These are phyloP conservation scores for Pueraria montana DNA, from an alignment of 306 rosid species.

Conservation along the genomic window DNA sequence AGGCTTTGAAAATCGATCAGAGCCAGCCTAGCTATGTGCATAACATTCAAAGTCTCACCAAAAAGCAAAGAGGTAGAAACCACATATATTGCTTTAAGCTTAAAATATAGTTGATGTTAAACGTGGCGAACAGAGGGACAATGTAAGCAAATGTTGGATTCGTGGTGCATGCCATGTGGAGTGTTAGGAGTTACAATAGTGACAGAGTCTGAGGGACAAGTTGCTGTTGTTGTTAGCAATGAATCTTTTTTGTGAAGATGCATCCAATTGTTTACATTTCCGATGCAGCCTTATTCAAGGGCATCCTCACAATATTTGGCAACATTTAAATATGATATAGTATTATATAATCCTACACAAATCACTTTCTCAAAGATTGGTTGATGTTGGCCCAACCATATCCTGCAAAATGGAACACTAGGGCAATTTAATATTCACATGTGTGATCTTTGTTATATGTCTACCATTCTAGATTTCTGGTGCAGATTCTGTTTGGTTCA, in stretches of 20 bases:
- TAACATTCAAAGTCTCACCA: background rate
- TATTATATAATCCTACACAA: background rate
- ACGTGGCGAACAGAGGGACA: constrained; percentile 53
- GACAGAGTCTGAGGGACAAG: constrained; percentile 1
- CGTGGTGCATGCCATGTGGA: constrained; percentile 51
- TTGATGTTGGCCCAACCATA: constrained; percentile 40
- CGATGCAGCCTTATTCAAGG: background rate
- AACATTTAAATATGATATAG: constrained; percentile 13
- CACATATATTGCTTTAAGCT: background rate
- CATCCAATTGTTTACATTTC: constrained; percentile 28
- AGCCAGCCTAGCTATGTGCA: constrained; percentile 9
- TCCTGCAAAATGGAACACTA: constrained; percentile 22
- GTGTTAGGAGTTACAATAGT: background rate
- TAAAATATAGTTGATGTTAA: constrained; percentile 11
- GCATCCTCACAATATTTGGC: background rate
- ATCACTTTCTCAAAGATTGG: constrained; percentile 22
- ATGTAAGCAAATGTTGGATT: constrained; percentile 51
- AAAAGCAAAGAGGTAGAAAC: background rate
- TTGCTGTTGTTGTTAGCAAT: constrained; percentile 13
- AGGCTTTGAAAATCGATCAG: background rate
- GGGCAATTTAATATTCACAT: background rate
- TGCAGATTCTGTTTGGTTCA: background rate
- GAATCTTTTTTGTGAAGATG: background rate
- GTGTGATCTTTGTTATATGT: constrained; percentile 2
- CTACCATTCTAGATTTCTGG: constrained; percentile 8